Evolutionary conservation across 306 rosid species (phyloP).

Genomic region (Gleditsia sinensis): DNA sequence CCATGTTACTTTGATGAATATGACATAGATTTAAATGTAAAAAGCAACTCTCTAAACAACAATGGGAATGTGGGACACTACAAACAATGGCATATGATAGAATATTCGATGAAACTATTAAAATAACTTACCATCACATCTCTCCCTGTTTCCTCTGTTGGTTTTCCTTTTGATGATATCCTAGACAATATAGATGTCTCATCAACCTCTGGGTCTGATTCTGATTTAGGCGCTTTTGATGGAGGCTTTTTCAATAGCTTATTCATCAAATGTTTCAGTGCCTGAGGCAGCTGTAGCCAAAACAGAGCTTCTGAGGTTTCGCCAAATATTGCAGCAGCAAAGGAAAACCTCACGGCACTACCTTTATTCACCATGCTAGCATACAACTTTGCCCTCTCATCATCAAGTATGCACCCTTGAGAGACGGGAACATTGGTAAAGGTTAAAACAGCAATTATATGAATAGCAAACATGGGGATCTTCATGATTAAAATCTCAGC

Average conservation of each 20-base stretch:
- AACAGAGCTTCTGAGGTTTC: conserved; percentile 92
- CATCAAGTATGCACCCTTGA: conserved; percentile 89
- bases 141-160: conserved; percentile 52
- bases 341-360: conserved; percentile 80
- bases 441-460: conserved; percentile 30
- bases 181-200: conserved; percentile 67
- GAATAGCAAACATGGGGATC: conserved; percentile 22
- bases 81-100: conserved; percentile 7
- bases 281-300: conserved; percentile 91
- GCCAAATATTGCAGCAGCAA: conserved; percentile 90
- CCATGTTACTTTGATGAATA: conserved; percentile 29
- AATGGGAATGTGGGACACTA: conserved; percentile 8
- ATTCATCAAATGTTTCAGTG: conserved; percentile 74
- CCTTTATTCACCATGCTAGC: conserved; percentile 83
- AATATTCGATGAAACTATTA: conserved; percentile 18
- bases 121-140: conserved; percentile 58
- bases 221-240: conserved; percentile 40
- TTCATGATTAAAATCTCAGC: conserved; percentile 32
- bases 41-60: conserved; percentile 29
- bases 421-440: conserved; percentile 36
- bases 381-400: conserved; percentile 87
- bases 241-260: conserved; percentile 67
- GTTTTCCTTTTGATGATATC: conserved; percentile 84
- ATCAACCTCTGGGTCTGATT: conserved; percentile 59
- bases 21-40: conserved; percentile 11